Evolutionary conservation across 2,329 filamentous ascomycete genomes (phyloP).

Genomic region (Byssochlamys sp.): DNA sequence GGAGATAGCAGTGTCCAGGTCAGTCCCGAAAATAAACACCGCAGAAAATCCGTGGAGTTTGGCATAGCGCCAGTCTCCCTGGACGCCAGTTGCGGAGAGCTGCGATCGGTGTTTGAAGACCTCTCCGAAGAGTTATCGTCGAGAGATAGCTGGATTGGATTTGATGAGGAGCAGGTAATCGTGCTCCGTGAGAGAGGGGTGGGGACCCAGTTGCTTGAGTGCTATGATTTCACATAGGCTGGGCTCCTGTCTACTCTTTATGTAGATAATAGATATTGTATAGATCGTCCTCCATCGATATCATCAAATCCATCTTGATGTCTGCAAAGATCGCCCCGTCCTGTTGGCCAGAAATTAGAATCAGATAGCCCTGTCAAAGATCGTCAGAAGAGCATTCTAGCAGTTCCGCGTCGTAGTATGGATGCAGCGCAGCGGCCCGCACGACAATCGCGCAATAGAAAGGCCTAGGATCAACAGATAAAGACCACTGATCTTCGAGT

Average conservation of each 20-base stretch:
- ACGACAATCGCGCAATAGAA: not conserved
- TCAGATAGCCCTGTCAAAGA: not conserved
- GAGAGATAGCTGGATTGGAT: constrained; percentile 62
- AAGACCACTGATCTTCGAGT: not conserved
- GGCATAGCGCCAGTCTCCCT: constrained; percentile 13
- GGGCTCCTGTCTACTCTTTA: not conserved
- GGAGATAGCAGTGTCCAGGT: constrained; percentile 48
- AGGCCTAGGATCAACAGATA: not conserved
- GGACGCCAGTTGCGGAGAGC: constrained; percentile 15
- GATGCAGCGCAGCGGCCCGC: not conserved
- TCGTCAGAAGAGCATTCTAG: not conserved
- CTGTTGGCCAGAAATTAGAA: not conserved
- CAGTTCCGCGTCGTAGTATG: not conserved
- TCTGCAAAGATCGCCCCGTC: not conserved
- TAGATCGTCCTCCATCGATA: not conserved
- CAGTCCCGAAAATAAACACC: constrained; percentile 28
- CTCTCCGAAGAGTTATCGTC: constrained; percentile 32
- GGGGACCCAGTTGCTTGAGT: constrained; percentile 63
- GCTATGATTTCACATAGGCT: constrained; percentile 71
- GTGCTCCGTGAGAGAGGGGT: constrained; percentile 62
- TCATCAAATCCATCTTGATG: too few relatives aligned
- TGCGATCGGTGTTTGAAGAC: constrained; percentile 27
- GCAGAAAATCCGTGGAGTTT: constrained; percentile 9
- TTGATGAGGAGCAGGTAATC: constrained; percentile 87
- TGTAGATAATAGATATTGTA: not conserved